Evolutionary conservation across 768 basidiomycete species (phyloP).

Genomic region (Phaffia tasmanica): DNA sequence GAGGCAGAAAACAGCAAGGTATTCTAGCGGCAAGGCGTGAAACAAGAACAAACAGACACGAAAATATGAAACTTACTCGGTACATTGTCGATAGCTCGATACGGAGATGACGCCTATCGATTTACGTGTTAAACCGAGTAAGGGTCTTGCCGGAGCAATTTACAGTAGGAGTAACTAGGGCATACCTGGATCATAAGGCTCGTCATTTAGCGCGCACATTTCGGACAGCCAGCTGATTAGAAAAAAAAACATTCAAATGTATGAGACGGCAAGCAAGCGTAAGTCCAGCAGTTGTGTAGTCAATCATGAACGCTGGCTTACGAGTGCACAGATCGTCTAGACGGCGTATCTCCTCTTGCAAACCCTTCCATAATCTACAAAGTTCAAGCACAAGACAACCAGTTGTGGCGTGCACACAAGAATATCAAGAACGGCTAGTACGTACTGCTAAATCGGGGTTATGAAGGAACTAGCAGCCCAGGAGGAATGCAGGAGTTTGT

Average conservation of each 20-base stretch:
- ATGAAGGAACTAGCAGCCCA: conserved; percentile 44
- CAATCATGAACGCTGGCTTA: too few relatives aligned
- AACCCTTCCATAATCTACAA: conserved; percentile 43
- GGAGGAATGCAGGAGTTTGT: too few relatives aligned
- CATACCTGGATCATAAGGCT: conserved; percentile 41
- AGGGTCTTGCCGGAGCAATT: too few relatives aligned
- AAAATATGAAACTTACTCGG: not conserved
- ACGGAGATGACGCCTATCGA: conserved; percentile 17
- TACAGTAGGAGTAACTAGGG: too few relatives aligned
- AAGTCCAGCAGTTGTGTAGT: too few relatives aligned
- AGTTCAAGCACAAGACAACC: not conserved
- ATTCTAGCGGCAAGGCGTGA: too few relatives aligned
- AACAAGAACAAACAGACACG: not conserved
- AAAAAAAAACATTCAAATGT: too few relatives aligned
- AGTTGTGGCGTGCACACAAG: too few relatives aligned
- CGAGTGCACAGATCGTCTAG: conserved; percentile 33
- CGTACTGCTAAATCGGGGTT: conserved; percentile 40
- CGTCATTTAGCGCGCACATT: conserved; percentile 26
- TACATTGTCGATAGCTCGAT: not conserved
- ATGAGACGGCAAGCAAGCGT: too few relatives aligned
- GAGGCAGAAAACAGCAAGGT: too few relatives aligned
- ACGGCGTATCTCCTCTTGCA: conserved; percentile 45
- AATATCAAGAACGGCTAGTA: not conserved
- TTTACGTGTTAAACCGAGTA: too few relatives aligned
- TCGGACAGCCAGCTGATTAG: conserved; percentile 27